Base-by-base conservation (phyloP, 805 yeast genomes). In the Kregervanrija fluxuum region DNA sequence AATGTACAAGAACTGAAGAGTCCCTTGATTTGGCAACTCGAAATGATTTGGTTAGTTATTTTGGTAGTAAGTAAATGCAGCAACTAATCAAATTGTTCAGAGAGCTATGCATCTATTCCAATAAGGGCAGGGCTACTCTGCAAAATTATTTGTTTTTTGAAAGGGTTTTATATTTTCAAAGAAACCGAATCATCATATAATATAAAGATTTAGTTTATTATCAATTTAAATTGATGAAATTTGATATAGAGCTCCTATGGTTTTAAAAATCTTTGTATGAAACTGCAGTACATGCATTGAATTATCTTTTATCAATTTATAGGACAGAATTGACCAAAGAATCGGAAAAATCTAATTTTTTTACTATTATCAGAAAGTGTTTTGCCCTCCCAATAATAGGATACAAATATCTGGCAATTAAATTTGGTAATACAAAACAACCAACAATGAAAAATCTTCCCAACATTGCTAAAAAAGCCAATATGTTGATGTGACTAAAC, bases 91-190 rank as follows among this genome's bases (percentile, higher is more conserved):
- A 8, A 5, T 12, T 44, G 9, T 40, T 43, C 10, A 39, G 32
- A 34, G 1, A 16, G 41, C 10, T 15, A 28, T 11, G 38, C 28
- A 3, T 10, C 33, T 16, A 33, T 57, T 3, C 55, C 62, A 4
- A 16, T 44, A 4, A 38, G 46, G 13, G 47, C 56, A 3, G 57
- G 62, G 62, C 61, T 60, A 15, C 30, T 55, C 30, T 41, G 41
- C 28, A 43, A 40, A 33, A 33, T 54, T 9, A 35, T 49, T 11
- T 35, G 40, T n/a, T 12, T 51, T 10, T 17, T 55, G 30, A 47
- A 45, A 30, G 43, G 30, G n/a, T 40, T 40, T 13, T 37, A 46
- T 9, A 41, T 42, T 13, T 32, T 35, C 1, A 33, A 33, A 10
- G 30, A 39, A 4, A 41, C 41, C n/a, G 49, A 48, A 30, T 48